phyloP scores from a whole-genome alignment of 495 filamentous ascomycete genomes.

The Penicilliopsis zonata region DNA sequence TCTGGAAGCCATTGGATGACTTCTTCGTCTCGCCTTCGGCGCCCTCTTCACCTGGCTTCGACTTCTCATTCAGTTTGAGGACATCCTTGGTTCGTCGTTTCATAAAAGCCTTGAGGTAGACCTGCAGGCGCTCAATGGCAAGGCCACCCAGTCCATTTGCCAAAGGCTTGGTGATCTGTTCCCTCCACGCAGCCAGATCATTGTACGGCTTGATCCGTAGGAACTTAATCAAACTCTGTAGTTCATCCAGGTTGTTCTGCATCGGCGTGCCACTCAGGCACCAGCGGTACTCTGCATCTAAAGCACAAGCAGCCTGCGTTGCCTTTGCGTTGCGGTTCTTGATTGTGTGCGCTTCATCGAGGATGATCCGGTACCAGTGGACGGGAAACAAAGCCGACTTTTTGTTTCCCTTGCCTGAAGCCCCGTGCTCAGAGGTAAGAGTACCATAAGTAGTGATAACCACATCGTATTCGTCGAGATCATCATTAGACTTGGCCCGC shows the following conservation, averaged over 20 bases:
- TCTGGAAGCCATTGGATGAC: slow-evolving; percentile 57
- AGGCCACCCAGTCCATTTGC: slow-evolving; percentile 74
- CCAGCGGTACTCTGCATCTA: slow-evolving; percentile 81
- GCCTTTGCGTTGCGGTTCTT: slow-evolving; percentile 96
- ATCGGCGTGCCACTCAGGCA: slow-evolving; percentile 92
- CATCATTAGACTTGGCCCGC: slow-evolving; percentile 63
- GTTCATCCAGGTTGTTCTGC: slow-evolving; percentile 96
- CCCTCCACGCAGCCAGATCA: slow-evolving; percentile 71
- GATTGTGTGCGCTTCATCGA: slow-evolving; percentile 96
- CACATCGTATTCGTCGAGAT: slow-evolving; percentile 77
- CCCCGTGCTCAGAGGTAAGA: slow-evolving; percentile 74
- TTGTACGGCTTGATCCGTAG: slow-evolving; percentile 85
- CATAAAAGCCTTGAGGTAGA: slow-evolving; percentile 85
- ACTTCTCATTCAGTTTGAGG: slow-evolving; percentile 66
- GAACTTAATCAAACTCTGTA: slow-evolving; percentile 88
- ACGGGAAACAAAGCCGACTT: slow-evolving; percentile 81
- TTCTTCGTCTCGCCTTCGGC: slow-evolving; percentile 38
- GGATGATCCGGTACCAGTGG: slow-evolving; percentile 88
- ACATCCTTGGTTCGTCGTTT: slow-evolving; percentile 94
- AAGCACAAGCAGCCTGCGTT: slow-evolving; percentile 72
- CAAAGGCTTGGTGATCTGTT: slow-evolving; percentile 76
- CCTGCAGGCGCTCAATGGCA: slow-evolving; percentile 77
- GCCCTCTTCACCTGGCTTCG: slow-evolving; percentile 49
- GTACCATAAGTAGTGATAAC: slow-evolving; percentile 97
- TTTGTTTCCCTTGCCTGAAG: slow-evolving; percentile 45